Base-by-base conservation (phyloP, 2,329 filamentous ascomycete species). In the Fusarium chlamydosporum region DNA sequence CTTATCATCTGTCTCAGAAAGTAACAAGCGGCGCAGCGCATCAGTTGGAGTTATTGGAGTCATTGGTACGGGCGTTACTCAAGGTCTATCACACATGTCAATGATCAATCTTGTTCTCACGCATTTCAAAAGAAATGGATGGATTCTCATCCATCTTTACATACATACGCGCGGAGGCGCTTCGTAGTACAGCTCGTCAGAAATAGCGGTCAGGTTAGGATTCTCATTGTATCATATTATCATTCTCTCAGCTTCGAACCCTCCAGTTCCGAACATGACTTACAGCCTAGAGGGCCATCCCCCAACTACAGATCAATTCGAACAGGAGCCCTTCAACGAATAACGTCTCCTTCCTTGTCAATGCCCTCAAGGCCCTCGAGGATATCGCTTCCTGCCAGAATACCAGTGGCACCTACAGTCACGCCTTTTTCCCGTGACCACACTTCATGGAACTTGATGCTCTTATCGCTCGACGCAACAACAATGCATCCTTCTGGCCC, bases 381-480 rank as follows among this genome's bases (percentile, higher is more conserved):
- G 67, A 97, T 96, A 77, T 92, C 89, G 79, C 93, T 96, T 6
- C 93, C 92, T 13, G 92, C 92, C 26, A 97, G 82, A 66, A 92
- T 82, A 4, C 92, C 89, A 41, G 82, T 83, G 15, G 84, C 83
- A 11, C 80, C 78, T 23, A 82, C 79, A 20, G 84, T 86, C 10
- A 82, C 80, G 74, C 86, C 90, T 71, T 82, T 84, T 40, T 85
- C 82, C 3, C 87, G 86, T n/a, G 86, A 85, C 96, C 94, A 98
- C 12, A 99, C 89, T 80, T 98, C 94, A 78, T 98, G 94, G 74
- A 98, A 98, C 76, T 96, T 96, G 78, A 98, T 91, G 72, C 89
- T 96, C 76, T 93, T 91, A 79, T 98, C 94, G 75, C 94, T 97
- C 42, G 93, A 92, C 16, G 94, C 95, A 54, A 99, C 91, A 18